Percentiles rank a stretch among this genome's conserved stretches.
Conservation (phyloP, 1,284 basidiomycete genomes). For the Pterulicium gracile region DNA sequence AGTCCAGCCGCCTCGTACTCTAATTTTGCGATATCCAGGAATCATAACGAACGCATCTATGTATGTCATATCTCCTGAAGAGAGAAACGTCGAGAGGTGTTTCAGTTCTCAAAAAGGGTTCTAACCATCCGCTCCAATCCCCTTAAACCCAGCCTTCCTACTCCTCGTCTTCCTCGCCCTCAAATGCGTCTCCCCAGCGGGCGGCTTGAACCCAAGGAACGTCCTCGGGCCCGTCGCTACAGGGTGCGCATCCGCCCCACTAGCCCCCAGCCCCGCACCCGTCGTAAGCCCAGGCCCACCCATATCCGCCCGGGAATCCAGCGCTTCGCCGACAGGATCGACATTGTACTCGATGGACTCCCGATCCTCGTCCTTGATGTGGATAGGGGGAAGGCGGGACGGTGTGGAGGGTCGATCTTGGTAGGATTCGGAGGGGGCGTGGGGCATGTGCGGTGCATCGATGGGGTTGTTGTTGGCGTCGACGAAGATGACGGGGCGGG, state of each 20-base stretch:
- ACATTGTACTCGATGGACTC: too few species aligned
- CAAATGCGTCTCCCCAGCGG: slow-evolving; percentile 61
- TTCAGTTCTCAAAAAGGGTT: slow-evolving; percentile 1
- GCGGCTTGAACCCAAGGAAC: slow-evolving; percentile 47
- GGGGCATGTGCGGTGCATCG: too few species aligned
- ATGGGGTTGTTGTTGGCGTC: too few species aligned
- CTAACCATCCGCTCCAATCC: slow-evolving; percentile 20
- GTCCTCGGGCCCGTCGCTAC: slow-evolving; percentile 50
- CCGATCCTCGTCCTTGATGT: not conserved
- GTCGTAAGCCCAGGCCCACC: slow-evolving; percentile 38
- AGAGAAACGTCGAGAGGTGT: not conserved
- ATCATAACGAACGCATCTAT: too few species aligned
- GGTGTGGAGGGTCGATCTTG: not conserved
- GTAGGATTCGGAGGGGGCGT: not conserved
- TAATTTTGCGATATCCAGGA: too few species aligned
- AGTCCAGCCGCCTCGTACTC: too few species aligned
- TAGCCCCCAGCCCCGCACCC: slow-evolving; percentile 24
- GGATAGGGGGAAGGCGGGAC: not conserved
- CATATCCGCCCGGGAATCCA: slow-evolving; percentile 19
- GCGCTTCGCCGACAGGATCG: slow-evolving; percentile 8
- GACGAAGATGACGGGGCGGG: slow-evolving; percentile 42
- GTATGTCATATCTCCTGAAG: too few species aligned
- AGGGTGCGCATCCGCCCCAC: slow-evolving; percentile 62
- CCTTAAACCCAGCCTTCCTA: slow-evolving; percentile 34
- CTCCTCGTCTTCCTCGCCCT: slow-evolving; percentile 38